Conservation (phyloP, 148 eudicot genomes). For the Rhododendron simsii region DNA sequence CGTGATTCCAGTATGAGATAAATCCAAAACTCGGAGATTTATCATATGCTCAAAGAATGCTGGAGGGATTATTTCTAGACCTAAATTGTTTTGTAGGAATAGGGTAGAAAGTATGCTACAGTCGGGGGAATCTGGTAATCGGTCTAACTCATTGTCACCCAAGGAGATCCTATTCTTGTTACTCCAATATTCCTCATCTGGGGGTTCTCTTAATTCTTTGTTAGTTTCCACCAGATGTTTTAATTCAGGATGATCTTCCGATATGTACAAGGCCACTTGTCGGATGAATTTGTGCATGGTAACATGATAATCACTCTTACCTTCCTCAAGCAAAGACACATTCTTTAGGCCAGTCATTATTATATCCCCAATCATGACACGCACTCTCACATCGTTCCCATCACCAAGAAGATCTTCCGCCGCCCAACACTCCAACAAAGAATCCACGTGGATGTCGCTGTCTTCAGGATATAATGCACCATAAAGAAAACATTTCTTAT, state of each 20-base stretch:
- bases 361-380: not conserved
- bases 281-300: slow-evolving; percentile 16
- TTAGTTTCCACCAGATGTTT: not conserved
- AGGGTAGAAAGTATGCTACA: slow-evolving; percentile 18
- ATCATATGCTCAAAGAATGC: slow-evolving; percentile 13
- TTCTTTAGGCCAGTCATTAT: slow-evolving; percentile 4
- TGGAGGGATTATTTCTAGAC: not conserved
- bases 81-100: slow-evolving; percentile 13
- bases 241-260: not conserved
- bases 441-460: slow-evolving; percentile 1
- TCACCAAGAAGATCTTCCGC: slow-evolving; percentile 3
- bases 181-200: not conserved
- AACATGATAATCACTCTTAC: not conserved
- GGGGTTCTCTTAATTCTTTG: not conserved
- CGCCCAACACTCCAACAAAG: slow-evolving; percentile 6
- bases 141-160: not conserved
- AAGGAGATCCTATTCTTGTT: slow-evolving; percentile 14
- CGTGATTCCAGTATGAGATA: slow-evolving; percentile 11
- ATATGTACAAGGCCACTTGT: slow-evolving; percentile 2
- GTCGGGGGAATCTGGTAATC: slow-evolving; percentile 11
- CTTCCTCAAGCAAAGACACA: too few relatives aligned
- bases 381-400: not conserved
- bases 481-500: slow-evolving; percentile 15
- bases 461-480: slow-evolving; percentile 19
- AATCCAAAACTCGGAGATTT: slow-evolving; percentile 15